A percentile compares a stretch with the other conserved stretches of the same genome.
phyloP scores from a whole-genome alignment of 805 yeast genomes.

The Suhomyces sp. region DNA sequence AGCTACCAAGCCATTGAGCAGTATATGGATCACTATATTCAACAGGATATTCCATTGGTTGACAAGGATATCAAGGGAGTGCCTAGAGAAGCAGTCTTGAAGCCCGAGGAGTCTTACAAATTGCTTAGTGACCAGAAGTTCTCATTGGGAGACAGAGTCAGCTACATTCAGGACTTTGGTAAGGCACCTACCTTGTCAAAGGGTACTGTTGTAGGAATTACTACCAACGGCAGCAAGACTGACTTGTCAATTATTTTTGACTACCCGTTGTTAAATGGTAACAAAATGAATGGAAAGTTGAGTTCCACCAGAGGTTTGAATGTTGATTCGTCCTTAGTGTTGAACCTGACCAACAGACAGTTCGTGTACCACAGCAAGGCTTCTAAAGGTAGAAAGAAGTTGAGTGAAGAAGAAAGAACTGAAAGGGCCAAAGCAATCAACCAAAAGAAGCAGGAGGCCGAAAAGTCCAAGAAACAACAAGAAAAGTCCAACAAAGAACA shows the following conservation, averaged over 20 bases:
- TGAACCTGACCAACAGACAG: slow-evolving; percentile 75
- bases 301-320: slow-evolving; percentile 77
- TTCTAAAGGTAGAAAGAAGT: slow-evolving; percentile 40
- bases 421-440: slow-evolving; percentile 8
- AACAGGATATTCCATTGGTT: slow-evolving; percentile 43
- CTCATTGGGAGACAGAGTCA: slow-evolving; percentile 84
- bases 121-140: slow-evolving; percentile 73
- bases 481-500: slow-evolving; percentile 16
- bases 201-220: slow-evolving; percentile 81
- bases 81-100: slow-evolving; percentile 78
- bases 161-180: slow-evolving; percentile 81
- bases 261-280: slow-evolving; percentile 76
- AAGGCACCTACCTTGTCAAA: slow-evolving; percentile 82
- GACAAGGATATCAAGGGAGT: slow-evolving; percentile 70
- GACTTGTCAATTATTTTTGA: slow-evolving; percentile 83
- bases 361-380: slow-evolving; percentile 73
- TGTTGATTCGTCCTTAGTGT: slow-evolving; percentile 74
- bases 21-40: slow-evolving; percentile 46
- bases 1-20: slow-evolving; percentile 68
- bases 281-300: slow-evolving; percentile 73
- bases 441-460: slow-evolving; percentile 8
- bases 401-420: slow-evolving; percentile 21
- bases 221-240: slow-evolving; percentile 56
- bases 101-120: slow-evolving; percentile 70
- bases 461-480: slow-evolving; percentile 4